phyloP scores from a whole-genome alignment of 75 land plant species.

The Cunninghamia lanceolata region DNA sequence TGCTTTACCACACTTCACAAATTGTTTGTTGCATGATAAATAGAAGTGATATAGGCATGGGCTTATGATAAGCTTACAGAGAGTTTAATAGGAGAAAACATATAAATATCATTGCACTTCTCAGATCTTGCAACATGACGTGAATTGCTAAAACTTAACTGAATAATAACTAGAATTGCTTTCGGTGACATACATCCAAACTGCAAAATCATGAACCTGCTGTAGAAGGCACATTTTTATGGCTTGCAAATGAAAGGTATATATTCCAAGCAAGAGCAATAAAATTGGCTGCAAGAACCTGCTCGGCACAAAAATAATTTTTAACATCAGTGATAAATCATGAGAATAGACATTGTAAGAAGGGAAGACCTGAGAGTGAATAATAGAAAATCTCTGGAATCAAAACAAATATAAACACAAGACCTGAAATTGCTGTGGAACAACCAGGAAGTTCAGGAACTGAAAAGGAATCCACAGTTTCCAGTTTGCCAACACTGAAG shows the following conservation, averaged over 20 bases:
- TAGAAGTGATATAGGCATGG: too few relatives aligned
- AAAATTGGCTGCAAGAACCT: constrained; percentile 80
- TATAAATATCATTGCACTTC: neutral
- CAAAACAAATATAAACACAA: constrained; percentile 7
- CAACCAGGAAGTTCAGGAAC: constrained; percentile 80
- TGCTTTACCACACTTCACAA: neutral
- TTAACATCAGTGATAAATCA: neutral
- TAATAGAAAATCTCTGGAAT: neutral
- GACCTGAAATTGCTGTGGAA: constrained; percentile 93
- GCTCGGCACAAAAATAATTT: constrained; percentile 11
- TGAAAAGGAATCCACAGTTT: constrained; percentile 97
- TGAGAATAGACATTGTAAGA: neutral
- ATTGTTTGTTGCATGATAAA: constrained; percentile 3
- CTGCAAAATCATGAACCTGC: neutral
- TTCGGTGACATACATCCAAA: neutral
- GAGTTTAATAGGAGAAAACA: neutral
- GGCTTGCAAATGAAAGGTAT: constrained; percentile 80
- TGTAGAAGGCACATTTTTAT: constrained; percentile 30
- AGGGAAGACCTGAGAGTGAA: neutral
- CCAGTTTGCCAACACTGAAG: constrained; percentile 88
- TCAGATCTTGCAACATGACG: neutral
- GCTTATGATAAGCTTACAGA: neutral
- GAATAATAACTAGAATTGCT: neutral
- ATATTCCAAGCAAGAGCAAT: constrained; percentile 79
- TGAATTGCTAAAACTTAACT: neutral